Conservation (phyloP, 108 stramenopile genomes). For the Fragilaria crotonensis region DNA sequence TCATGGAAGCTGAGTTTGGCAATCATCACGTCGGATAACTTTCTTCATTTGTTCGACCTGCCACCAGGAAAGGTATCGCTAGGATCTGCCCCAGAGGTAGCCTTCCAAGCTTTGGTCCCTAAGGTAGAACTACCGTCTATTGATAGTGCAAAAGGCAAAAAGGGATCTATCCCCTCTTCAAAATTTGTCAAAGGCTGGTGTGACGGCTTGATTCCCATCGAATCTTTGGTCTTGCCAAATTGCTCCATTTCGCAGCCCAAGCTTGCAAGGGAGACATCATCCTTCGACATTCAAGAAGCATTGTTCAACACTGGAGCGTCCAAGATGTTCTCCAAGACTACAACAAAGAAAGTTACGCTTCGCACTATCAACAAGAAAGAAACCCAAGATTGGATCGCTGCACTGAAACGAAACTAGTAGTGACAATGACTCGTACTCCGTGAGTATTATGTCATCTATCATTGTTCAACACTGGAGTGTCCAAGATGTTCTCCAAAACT, state of each 20-base stretch:
- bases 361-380: constrained; percentile 46
- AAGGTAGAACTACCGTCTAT: constrained; percentile 45
- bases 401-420: too few species aligned
- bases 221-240: constrained; percentile 55
- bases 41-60: constrained; percentile 70
- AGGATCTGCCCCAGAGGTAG: constrained; percentile 68
- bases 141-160: constrained; percentile 20
- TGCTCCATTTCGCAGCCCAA: constrained; percentile 30
- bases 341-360: constrained; percentile 40
- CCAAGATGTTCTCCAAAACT: constrained; percentile 47
- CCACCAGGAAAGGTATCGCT: constrained; percentile 31
- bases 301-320: constrained; percentile 39
- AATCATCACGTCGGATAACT: constrained; percentile 57
- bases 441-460: too few species aligned
- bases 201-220: constrained; percentile 55
- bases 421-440: too few species aligned
- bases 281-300: constrained; percentile 58
- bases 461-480: constrained; percentile 34
- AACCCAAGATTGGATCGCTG: constrained; percentile 53
- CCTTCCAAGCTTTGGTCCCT: constrained; percentile 62
- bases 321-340: constrained; percentile 44
- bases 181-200: constrained; percentile 51
- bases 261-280: constrained; percentile 29
- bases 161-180: constrained; percentile 1
- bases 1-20: constrained; percentile 61